Evolutionary conservation across 1,284 basidiomycete species (phyloP).

Genomic region (Tylopilus orsonianus): DNA sequence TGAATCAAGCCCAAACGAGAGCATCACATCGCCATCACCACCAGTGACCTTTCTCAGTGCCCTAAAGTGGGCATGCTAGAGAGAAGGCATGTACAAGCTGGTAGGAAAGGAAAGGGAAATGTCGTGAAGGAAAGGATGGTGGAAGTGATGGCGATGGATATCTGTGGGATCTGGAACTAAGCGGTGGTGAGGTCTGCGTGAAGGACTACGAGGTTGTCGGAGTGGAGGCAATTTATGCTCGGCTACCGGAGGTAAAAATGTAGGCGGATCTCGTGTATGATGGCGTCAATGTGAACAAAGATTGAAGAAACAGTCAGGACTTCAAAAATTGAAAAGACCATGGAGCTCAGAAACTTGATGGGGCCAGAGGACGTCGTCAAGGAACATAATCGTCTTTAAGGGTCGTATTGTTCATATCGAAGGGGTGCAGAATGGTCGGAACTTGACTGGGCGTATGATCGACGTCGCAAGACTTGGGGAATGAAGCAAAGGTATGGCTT

Average conservation of each 20-base stretch:
- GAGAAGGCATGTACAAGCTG: slow-evolving; percentile 10
- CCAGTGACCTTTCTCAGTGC: slow-evolving; percentile 14
- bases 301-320: too few relatives aligned
- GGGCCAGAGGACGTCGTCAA: too few relatives aligned
- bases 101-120: not conserved
- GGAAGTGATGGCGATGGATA: not conserved
- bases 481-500: too few relatives aligned
- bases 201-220: not conserved
- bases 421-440: too few relatives aligned
- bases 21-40: slow-evolving; percentile 7
- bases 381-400: too few relatives aligned
- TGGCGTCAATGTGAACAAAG: too few relatives aligned
- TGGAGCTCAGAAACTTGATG: too few relatives aligned
- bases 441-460: too few relatives aligned
- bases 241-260: not conserved
- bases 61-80: slow-evolving; percentile 21
- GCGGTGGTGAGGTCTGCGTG: not conserved
- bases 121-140: not conserved
- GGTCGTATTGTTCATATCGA: too few relatives aligned
- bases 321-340: too few relatives aligned
- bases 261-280: not conserved
- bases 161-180: slow-evolving; percentile 3
- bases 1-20: slow-evolving; percentile 1
- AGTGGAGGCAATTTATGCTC: not conserved
- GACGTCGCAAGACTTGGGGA: too few relatives aligned